phyloP scores from a whole-genome alignment of 2,329 filamentous ascomycete genomes.

The Penicillium sp. region DNA sequence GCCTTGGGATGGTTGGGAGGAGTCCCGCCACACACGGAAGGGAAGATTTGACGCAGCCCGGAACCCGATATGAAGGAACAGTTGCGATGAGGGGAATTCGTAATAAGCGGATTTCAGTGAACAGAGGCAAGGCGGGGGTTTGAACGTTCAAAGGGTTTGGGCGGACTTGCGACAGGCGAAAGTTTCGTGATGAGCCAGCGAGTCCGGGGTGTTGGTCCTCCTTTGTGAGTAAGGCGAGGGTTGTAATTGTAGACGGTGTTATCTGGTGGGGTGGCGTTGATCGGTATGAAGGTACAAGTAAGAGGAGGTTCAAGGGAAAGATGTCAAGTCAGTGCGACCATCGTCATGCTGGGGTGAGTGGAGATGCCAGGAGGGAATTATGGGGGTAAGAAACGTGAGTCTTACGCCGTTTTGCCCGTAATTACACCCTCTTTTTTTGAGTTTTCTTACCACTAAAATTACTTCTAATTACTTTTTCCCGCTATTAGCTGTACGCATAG shows the following conservation, averaged over 20 bases:
- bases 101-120: conserved; percentile 4
- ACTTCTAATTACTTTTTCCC: not conserved
- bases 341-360: conserved; percentile 35
- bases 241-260: not conserved
- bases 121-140: not conserved
- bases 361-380: conserved; percentile 28
- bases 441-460: not conserved
- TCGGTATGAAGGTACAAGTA: not conserved
- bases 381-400: conserved; percentile 18
- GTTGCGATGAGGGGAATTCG: conserved; percentile 5
- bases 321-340: conserved; percentile 19
- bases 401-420: conserved; percentile 13
- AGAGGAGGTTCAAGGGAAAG: conserved; percentile 3
- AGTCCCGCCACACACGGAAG: conserved; percentile 17
- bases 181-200: not conserved
- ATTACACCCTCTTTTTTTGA: conserved; percentile 7
- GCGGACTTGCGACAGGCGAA: conserved; percentile 10
- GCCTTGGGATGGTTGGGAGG: conserved; percentile 15
- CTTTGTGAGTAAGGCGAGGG: not conserved
- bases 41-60: conserved; percentile 3
- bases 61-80: not conserved
- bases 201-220: not conserved
- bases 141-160: conserved; percentile 1
- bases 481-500: not conserved
- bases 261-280: not conserved